Percentiles rank a stretch among this genome's conserved stretches.
These are phyloP conservation scores for Verticillium nubilum DNA, from an alignment of 2,329 filamentous ascomycete species.

Conservation along the genomic window DNA sequence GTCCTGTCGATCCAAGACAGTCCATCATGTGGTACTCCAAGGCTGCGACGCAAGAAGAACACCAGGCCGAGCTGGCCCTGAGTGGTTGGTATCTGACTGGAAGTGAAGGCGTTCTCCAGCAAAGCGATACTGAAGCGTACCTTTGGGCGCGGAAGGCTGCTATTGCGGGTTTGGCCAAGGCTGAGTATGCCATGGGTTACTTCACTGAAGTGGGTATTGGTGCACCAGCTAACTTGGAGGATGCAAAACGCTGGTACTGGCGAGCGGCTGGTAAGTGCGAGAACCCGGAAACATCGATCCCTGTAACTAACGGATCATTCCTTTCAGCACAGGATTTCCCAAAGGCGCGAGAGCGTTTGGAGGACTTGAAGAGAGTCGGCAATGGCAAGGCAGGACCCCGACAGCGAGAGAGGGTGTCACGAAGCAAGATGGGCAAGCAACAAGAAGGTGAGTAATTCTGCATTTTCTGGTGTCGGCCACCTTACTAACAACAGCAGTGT, in stretches of 20 bases:
- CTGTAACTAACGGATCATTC: background rate
- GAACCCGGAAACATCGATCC: background rate
- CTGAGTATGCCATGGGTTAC: slow-evolving; percentile 97
- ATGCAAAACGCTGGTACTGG: slow-evolving; percentile 98
- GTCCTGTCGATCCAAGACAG: slow-evolving; percentile 72
- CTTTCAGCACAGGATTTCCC: slow-evolving; percentile 81
- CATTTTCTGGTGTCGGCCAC: too few relatives aligned
- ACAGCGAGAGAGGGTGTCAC: slow-evolving; percentile 71
- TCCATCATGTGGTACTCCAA: slow-evolving; percentile 93
- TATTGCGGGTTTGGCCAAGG: slow-evolving; percentile 80
- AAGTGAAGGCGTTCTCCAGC: slow-evolving; percentile 76
- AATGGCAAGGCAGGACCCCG: slow-evolving; percentile 61
- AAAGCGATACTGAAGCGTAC: slow-evolving; percentile 94
- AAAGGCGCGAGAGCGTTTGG: slow-evolving; percentile 85
- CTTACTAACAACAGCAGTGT: background rate
- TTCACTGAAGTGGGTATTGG: slow-evolving; percentile 96
- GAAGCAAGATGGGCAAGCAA: slow-evolving; percentile 75
- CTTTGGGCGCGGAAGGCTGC: slow-evolving; percentile 95
- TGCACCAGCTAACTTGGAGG: slow-evolving; percentile 77
- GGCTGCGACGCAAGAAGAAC: slow-evolving; percentile 87
- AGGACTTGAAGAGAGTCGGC: slow-evolving; percentile 74
- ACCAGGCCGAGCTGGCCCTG: slow-evolving; percentile 81
- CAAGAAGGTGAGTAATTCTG: slow-evolving; percentile 70
- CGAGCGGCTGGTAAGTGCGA: slow-evolving; percentile 79
- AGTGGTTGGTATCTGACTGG: slow-evolving; percentile 96